Evolutionary conservation across 352 stramenopile species (phyloP).

Genomic region (Elongisporangium anandrum): DNA sequence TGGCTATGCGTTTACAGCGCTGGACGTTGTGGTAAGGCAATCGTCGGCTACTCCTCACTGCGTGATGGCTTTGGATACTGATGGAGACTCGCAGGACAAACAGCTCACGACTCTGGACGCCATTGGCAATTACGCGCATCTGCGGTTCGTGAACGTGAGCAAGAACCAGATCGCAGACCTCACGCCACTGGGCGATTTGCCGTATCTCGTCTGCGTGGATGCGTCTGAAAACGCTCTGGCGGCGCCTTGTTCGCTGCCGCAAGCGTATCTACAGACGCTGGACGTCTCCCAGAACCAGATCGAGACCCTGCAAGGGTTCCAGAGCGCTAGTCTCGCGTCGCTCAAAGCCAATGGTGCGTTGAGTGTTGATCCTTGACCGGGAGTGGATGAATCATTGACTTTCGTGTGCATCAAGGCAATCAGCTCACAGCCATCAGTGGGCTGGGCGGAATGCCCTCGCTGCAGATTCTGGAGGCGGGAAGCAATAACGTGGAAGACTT

Average conservation of each 20-base stretch:
- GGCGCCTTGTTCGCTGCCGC: constrained; percentile 27
- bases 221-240: constrained; percentile 52
- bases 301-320: constrained; percentile 38
- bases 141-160: constrained; percentile 69
- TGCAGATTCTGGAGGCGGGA: constrained; percentile 52
- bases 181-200: constrained; percentile 39
- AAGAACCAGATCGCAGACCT: constrained; percentile 64
- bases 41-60: too few relatives aligned
- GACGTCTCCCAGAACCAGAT: constrained; percentile 75
- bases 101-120: constrained; percentile 44
- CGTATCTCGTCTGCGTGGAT: constrained; percentile 55
- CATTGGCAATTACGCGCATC: constrained; percentile 54
- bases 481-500: constrained; percentile 49
- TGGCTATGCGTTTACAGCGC: constrained; percentile 68
- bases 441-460: constrained; percentile 32
- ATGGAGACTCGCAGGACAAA: constrained; percentile 29
- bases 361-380: not conserved
- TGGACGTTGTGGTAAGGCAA: constrained; percentile 48
- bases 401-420: constrained; percentile 29
- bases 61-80: not conserved
- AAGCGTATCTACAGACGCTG: constrained; percentile 40
- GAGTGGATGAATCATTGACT: not conserved
- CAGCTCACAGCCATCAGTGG: constrained; percentile 41
- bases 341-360: constrained; percentile 57
- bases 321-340: constrained; percentile 40